Conservation (phyloP, 1,284 basidiomycete species). For the Tilletia walkeri region DNA sequence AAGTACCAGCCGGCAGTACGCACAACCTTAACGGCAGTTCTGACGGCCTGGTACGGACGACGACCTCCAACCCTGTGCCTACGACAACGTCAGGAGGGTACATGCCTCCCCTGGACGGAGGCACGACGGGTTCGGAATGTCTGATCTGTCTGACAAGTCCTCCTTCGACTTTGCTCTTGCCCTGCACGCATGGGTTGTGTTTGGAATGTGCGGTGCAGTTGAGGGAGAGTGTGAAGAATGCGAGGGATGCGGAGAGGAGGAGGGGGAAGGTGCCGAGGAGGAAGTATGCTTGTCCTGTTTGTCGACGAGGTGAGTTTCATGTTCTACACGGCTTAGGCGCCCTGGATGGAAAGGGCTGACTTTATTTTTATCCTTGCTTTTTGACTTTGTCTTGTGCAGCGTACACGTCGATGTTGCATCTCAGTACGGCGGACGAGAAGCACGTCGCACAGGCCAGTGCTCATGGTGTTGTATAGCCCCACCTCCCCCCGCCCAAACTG, state of each 20-base stretch:
- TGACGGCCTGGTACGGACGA: too few relatives aligned
- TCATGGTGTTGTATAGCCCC: neutral
- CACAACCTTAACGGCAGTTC: too few relatives aligned
- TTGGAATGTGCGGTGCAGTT: slow-evolving; percentile 51
- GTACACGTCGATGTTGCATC: slow-evolving; percentile 42
- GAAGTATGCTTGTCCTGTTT: slow-evolving; percentile 53
- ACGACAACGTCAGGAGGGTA: neutral
- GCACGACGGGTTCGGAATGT: slow-evolving; percentile 43
- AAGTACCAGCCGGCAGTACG: neutral
- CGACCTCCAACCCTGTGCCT: too few relatives aligned
- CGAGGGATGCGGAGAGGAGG: slow-evolving; percentile 38
- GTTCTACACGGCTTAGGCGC: neutral
- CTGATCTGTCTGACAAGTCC: slow-evolving; percentile 49
- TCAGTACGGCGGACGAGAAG: slow-evolving; percentile 45
- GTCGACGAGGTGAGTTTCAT: slow-evolving; percentile 32
- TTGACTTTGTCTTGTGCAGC: slow-evolving; percentile 17
- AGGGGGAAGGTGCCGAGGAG: slow-evolving; percentile 44
- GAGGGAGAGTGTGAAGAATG: slow-evolving; percentile 47
- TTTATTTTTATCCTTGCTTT: neutral
- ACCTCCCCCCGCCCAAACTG: too few relatives aligned
- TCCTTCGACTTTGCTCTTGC: slow-evolving; percentile 49
- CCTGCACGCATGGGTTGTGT: slow-evolving; percentile 54
- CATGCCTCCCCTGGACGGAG: slow-evolving; percentile 28
- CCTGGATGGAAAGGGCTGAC: neutral
- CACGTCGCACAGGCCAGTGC: slow-evolving; percentile 30